Percentiles rank a stretch among this genome's conserved stretches.
phyloP scores from a whole-genome alignment of 495 filamentous ascomycete species.

The Antarctomyces pellizariae region DNA sequence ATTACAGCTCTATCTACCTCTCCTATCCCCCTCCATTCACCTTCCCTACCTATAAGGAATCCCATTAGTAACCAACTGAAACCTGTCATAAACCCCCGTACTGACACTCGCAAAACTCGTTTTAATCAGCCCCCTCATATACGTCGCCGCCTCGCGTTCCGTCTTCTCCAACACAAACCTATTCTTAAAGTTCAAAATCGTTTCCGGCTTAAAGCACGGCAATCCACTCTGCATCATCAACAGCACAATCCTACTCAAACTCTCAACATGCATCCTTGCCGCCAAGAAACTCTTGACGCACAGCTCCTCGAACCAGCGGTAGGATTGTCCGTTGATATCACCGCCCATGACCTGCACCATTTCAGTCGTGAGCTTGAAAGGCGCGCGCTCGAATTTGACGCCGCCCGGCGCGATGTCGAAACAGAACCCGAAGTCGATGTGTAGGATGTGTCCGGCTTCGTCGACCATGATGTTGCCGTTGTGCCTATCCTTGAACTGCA shows the following conservation, averaged over 20 bases:
- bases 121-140: constrained; percentile 68
- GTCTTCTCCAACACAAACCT: constrained; percentile 83
- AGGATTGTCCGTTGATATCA: constrained; percentile 58
- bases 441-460: constrained; percentile 87
- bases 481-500: constrained; percentile 98
- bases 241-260: constrained; percentile 69
- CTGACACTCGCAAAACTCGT: constrained; percentile 74
- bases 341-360: constrained; percentile 99
- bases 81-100: constrained; percentile 88
- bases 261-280: constrained; percentile 61
- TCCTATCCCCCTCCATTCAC: no score
- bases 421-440: constrained; percentile 99
- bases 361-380: constrained; percentile 91
- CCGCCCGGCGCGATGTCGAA: constrained; percentile 97
- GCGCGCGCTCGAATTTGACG: constrained; percentile 87
- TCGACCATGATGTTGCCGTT: constrained; percentile 99
- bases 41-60: no score
- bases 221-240: constrained; percentile 92
- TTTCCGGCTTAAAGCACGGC: constrained; percentile 96
- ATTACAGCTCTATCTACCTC: no score
- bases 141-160: constrained; percentile 86
- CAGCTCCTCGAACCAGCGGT: constrained; percentile 89
- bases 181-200: constrained; percentile 75
- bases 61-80: constrained; percentile 90
- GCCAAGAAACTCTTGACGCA: constrained; percentile 91